Percentiles rank a stretch among this genome's conserved stretches.
Conservation (phyloP, 164 flowering plant species). For the Nymphaea thermarum region DNA sequence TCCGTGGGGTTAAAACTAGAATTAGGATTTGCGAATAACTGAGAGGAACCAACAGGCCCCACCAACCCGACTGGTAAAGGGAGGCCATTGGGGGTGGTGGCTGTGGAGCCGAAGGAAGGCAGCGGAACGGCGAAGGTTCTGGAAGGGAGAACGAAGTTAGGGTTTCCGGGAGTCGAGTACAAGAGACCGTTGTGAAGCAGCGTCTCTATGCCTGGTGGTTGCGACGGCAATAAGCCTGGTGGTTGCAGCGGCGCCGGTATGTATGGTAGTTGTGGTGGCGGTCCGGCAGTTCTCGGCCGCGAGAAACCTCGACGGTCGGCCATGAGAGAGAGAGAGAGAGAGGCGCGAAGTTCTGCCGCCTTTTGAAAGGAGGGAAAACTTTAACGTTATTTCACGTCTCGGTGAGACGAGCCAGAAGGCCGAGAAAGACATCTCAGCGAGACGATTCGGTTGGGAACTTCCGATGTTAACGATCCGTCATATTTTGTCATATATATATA, state of each 20-base stretch:
- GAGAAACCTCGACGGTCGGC: neutral
- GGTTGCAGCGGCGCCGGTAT: neutral
- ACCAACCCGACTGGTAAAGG: neutral
- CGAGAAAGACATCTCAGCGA: no score
- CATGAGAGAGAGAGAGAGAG: neutral
- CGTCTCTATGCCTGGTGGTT: neutral
- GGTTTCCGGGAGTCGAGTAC: slow-evolving; percentile 4
- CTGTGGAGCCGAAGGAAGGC: neutral
- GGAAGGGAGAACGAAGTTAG: slow-evolving; percentile 4
- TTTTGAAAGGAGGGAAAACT: neutral
- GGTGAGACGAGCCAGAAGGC: no score
- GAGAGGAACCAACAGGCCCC: neutral
- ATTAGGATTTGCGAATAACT: neutral
- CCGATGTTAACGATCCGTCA: no score
- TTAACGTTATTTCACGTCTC: neutral
- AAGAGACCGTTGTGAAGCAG: neutral
- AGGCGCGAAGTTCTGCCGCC: neutral
- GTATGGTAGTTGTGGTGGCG: neutral
- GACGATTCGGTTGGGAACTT: no score
- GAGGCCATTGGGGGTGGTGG: slow-evolving; percentile 11
- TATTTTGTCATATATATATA: no score
- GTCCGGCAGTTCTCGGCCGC: slow-evolving; percentile 2
- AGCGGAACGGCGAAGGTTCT: slow-evolving; percentile 9
- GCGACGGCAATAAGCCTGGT: neutral
- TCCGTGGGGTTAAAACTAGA: neutral